These are phyloP conservation scores for Pogostemon cablin DNA, from an alignment of 257 asterid genomes.

Conservation along the genomic window DNA sequence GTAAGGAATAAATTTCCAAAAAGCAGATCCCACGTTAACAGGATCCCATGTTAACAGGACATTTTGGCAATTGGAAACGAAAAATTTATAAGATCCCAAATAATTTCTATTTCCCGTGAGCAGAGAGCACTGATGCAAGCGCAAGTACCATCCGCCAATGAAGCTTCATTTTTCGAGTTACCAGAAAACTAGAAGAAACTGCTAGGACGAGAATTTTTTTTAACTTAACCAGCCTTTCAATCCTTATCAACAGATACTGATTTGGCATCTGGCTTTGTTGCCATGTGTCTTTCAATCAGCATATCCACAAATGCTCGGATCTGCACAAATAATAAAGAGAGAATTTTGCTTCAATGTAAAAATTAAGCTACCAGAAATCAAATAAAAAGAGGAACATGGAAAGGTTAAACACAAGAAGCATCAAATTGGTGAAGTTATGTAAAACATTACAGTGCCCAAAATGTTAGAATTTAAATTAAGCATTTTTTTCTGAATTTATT, in stretches of 20 bases:
- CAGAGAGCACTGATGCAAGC: conserved; percentile 30
- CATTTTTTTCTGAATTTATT: background rate
- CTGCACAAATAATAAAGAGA: conserved; percentile 50
- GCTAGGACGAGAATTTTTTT: conserved; percentile 28
- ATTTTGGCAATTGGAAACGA: conserved; percentile 45
- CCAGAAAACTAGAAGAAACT: conserved; percentile 31
- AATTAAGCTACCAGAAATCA: background rate
- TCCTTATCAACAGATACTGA: conserved; percentile 48
- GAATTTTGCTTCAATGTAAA: conserved; percentile 30
- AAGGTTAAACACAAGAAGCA: conserved; percentile 19
- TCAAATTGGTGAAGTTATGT: conserved; percentile 3
- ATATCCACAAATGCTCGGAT: conserved; percentile 94
- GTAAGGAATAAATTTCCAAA: conserved; percentile 51
- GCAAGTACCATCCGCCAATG: conserved; percentile 30
- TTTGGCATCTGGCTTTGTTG: conserved; percentile 59
- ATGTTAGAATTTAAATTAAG: conserved; percentile 21
- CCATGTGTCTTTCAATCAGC: conserved; percentile 87
- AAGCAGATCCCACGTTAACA: conserved; percentile 41
- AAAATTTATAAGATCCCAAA: conserved; percentile 40
- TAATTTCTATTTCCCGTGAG: conserved; percentile 33
- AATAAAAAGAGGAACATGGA: conserved; percentile 10
- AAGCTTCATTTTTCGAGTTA: conserved; percentile 28
- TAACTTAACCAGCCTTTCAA: conserved; percentile 35
- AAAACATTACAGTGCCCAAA: conserved; percentile 15
- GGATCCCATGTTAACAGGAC: conserved; percentile 42